A percentile compares a stretch with the other conserved stretches of the same genome.
Evolutionary conservation across 2,329 filamentous ascomycete genomes (phyloP).

Genomic region (Paecilomyces sp.): DNA sequence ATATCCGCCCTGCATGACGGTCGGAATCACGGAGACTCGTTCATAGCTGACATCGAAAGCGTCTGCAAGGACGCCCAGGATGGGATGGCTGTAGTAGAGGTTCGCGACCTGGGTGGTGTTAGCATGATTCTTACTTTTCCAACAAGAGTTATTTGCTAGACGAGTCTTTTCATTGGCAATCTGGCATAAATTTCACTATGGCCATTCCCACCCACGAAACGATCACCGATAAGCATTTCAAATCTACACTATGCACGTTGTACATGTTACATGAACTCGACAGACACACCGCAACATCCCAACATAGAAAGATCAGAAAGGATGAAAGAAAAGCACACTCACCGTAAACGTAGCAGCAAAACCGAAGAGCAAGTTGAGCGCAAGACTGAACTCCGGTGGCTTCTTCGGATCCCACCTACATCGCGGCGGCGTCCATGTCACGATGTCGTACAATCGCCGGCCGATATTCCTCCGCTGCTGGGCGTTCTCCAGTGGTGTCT

Average conservation of each 20-base stretch:
- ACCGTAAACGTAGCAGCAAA: constrained; percentile 37
- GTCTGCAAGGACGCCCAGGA: constrained; percentile 65
- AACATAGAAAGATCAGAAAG: background rate
- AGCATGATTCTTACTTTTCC: constrained; percentile 18
- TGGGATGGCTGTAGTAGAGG: constrained; percentile 74
- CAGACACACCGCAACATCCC: background rate
- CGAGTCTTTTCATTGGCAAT: too few species aligned
- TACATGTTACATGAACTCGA: background rate
- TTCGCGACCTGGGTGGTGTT: constrained; percentile 65
- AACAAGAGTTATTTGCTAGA: background rate
- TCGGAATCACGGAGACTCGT: constrained; percentile 60
- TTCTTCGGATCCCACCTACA: constrained; percentile 62
- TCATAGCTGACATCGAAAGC: constrained; percentile 67
- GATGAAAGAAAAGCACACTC: background rate
- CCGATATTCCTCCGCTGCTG: background rate
- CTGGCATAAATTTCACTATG: too few species aligned
- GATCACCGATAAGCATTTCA: background rate
- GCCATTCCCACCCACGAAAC: too few species aligned
- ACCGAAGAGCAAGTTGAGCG: constrained; percentile 62
- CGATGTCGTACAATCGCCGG: constrained; percentile 9
- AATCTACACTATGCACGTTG: background rate
- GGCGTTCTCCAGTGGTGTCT: background rate
- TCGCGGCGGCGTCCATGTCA: constrained; percentile 56
- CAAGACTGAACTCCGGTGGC: constrained; percentile 61
- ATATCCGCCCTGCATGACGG: constrained; percentile 73